Percentiles rank a stretch among this genome's conserved stretches.
These are phyloP conservation scores for Acer saccharum DNA, from an alignment of 345 rosid species.

Conservation along the genomic window DNA sequence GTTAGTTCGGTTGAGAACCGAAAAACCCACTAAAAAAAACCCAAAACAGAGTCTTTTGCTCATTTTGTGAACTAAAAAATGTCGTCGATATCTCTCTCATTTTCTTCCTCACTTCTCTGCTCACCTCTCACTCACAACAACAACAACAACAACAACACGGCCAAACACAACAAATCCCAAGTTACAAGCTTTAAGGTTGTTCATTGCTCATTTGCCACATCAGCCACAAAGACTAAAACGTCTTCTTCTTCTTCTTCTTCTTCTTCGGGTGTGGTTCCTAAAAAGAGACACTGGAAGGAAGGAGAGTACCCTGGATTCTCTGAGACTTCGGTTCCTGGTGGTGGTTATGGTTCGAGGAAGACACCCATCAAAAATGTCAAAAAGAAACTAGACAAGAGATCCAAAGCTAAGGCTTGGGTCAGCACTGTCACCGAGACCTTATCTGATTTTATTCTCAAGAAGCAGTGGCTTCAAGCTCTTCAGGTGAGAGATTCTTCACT, in stretches of 20 bases:
- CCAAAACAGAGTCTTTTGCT: background rate
- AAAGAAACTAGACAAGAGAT: constrained; percentile 69
- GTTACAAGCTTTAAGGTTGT: constrained; percentile 11
- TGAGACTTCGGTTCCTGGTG: constrained; percentile 23
- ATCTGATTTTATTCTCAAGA: constrained; percentile 71
- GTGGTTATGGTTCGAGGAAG: constrained; percentile 31
- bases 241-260: constrained; percentile 30
- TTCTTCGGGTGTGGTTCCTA: constrained; percentile 35
- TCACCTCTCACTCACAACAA: constrained; percentile 39
- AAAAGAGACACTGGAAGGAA: constrained; percentile 70
- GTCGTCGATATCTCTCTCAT: constrained; percentile 54
- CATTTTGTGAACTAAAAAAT: background rate
- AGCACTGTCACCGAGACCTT: constrained; percentile 79
- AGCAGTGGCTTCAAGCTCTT: constrained; percentile 81
- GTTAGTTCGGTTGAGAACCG: no score
- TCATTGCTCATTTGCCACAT: constrained; percentile 30
- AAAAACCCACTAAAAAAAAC: background rate
- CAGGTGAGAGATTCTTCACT: constrained; percentile 40
- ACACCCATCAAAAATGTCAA: constrained; percentile 67
- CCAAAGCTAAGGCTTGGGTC: constrained; percentile 74
- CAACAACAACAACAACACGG: constrained; percentile 1
- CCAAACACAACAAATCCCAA: constrained; percentile 6
- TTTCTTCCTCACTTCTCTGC: constrained; percentile 53
- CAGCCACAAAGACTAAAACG: background rate
- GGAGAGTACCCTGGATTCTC: constrained; percentile 80